These are phyloP conservation scores for Vicia faba DNA, from an alignment of 306 rosid species.

Conservation along the genomic window DNA sequence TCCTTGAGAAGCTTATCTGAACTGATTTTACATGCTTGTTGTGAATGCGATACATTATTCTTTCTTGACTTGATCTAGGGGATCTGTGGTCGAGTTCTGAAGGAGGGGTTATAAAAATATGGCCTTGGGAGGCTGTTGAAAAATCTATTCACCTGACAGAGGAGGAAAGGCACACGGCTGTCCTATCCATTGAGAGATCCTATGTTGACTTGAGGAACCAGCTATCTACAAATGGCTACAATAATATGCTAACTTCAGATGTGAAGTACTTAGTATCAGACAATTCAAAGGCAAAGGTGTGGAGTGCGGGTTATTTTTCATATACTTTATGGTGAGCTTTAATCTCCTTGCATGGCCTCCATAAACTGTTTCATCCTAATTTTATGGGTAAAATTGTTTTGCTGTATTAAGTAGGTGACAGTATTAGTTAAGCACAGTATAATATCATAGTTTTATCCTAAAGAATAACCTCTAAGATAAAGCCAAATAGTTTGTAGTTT, in stretches of 20 bases:
- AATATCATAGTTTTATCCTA: background rate
- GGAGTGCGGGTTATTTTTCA: slow-evolving; percentile 85
- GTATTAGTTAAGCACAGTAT: background rate
- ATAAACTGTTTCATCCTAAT: background rate
- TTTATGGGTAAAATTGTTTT: slow-evolving; percentile 8
- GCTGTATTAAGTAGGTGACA: background rate
- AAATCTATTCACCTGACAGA: slow-evolving; percentile 59
- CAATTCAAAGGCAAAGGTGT: slow-evolving; percentile 70
- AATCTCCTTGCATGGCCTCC: slow-evolving; percentile 18
- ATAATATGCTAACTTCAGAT: slow-evolving; percentile 70
- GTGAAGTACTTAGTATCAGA: slow-evolving; percentile 75
- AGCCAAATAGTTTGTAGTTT: background rate
- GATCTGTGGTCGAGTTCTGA: slow-evolving; percentile 99
- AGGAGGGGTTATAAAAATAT: slow-evolving; percentile 78
- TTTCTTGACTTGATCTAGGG: slow-evolving; percentile 54
- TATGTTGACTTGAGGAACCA: slow-evolving; percentile 88
- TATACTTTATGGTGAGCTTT: slow-evolving; percentile 81
- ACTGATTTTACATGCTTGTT: slow-evolving; percentile 26
- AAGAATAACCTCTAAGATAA: slow-evolving; percentile 5
- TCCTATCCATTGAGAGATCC: slow-evolving; percentile 77
- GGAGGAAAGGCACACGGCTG: slow-evolving; percentile 71
- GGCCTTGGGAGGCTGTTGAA: slow-evolving; percentile 94
- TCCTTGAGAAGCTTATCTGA: slow-evolving; percentile 16
- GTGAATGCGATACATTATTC: slow-evolving; percentile 36
- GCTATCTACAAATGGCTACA: slow-evolving; percentile 60